Conservation (phyloP, 306 rosid species). For the Biancaea sappan region DNA sequence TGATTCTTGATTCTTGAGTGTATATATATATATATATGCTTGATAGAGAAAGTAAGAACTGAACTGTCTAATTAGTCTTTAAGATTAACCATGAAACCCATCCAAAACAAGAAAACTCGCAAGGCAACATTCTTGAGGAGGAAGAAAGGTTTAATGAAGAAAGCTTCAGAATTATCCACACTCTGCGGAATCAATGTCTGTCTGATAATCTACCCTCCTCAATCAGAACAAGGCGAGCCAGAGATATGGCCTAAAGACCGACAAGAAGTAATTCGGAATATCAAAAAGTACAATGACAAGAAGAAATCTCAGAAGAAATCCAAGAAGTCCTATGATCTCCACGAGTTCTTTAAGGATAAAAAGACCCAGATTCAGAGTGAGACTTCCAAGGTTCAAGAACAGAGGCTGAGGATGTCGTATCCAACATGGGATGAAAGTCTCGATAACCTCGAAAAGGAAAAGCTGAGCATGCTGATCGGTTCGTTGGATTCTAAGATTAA, state of each 20-base stretch:
- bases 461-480: not conserved
- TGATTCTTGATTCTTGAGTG: too few relatives aligned
- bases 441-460: not conserved
- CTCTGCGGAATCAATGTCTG: constrained; percentile 10
- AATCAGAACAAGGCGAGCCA: not conserved
- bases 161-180: constrained; percentile 16
- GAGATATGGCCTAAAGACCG: constrained; percentile 5
- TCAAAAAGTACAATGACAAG: not conserved
- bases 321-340: not conserved
- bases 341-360: constrained; percentile 11
- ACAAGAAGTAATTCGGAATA: not conserved
- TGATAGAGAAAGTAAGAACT: too few relatives aligned
- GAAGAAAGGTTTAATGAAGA: constrained; percentile 27
- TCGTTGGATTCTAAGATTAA: constrained; percentile 18
- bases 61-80: too few relatives aligned
- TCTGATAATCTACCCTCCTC: not conserved
- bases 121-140: constrained; percentile 11
- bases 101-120: not conserved
- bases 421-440: constrained; percentile 31
- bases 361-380: not conserved
- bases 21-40: too few relatives aligned
- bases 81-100: not conserved
- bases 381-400: not conserved
- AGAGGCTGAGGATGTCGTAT: not conserved
- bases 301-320: not conserved